phyloP scores from a whole-genome alignment of 176 grass and related monocot species.

The Dendrocalamus sinicus region DNA sequence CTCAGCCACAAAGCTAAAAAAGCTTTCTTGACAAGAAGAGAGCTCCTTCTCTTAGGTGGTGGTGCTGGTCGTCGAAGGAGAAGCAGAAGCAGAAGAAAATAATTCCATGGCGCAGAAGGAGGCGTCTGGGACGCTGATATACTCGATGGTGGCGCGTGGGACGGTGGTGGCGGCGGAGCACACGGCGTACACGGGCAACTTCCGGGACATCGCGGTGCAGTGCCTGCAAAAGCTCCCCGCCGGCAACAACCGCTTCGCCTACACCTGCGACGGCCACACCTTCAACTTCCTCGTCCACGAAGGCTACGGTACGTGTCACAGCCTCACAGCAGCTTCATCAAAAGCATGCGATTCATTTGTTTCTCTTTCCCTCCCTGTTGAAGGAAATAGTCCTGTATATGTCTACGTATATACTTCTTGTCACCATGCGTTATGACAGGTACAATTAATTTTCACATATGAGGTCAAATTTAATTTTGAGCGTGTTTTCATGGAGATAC shows the following conservation, averaged over 20 bases:
- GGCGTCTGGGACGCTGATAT: slow-evolving; percentile 53
- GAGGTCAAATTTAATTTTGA: background rate
- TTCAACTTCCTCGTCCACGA: slow-evolving; percentile 90
- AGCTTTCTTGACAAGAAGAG: background rate
- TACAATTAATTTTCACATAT: background rate
- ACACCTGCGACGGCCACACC: slow-evolving; percentile 79
- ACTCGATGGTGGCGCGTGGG: slow-evolving; percentile 85
- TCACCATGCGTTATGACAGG: too few relatives aligned
- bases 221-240: slow-evolving; percentile 81
- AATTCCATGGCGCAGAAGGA: slow-evolving; percentile 52
- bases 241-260: slow-evolving; percentile 82
- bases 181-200: slow-evolving; percentile 86
- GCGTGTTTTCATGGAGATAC: background rate
- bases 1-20: background rate
- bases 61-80: background rate
- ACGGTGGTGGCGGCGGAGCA: slow-evolving; percentile 78
- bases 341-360: background rate
- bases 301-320: slow-evolving; percentile 56
- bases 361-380: background rate
- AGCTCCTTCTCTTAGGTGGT: background rate
- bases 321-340: background rate
- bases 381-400: background rate
- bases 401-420: background rate
- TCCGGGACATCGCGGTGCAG: slow-evolving; percentile 72
- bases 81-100: background rate